Conservation (phyloP, 768 basidiomycete species). For the Mycena rebaudengoi region DNA sequence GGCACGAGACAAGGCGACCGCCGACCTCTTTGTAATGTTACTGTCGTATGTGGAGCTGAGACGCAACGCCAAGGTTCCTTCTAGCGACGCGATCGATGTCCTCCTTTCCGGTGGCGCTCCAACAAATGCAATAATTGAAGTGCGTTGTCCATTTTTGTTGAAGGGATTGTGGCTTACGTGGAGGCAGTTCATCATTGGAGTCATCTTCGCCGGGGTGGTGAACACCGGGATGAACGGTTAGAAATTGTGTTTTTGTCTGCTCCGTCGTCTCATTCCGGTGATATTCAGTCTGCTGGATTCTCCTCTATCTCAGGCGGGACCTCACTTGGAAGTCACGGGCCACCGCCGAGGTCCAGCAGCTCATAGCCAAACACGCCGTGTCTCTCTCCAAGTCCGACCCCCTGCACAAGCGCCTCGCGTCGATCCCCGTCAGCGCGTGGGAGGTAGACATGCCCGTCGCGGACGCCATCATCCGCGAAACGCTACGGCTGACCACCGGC, state of each 20-base stretch:
- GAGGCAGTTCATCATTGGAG: conserved; percentile 20
- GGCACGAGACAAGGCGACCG: conserved; percentile 26
- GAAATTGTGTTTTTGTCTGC: no score
- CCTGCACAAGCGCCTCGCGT: conserved; percentile 4
- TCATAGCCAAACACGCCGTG: conserved; percentile 2
- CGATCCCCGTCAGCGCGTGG: conserved; percentile 22
- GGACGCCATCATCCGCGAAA: conserved; percentile 22
- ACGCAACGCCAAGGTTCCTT: conserved; percentile 15
- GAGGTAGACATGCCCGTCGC: conserved; percentile 23
- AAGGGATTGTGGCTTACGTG: no score
- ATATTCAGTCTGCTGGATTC: conserved; percentile 1
- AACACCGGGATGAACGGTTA: conserved; percentile 16
- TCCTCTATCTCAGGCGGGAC: conserved; percentile 9
- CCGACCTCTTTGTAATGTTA: conserved; percentile 22
- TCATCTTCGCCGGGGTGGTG: conserved; percentile 18
- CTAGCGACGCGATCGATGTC: conserved; percentile 31
- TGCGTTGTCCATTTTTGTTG: no score
- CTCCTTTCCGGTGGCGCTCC: conserved; percentile 29
- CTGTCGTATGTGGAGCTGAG: conserved; percentile 25
- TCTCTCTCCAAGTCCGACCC: neutral
- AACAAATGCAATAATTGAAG: conserved; percentile 28
- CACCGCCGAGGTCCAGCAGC: conserved; percentile 10
- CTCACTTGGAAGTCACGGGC: conserved; percentile 20
- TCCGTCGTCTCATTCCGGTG: neutral
- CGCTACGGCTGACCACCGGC: conserved; percentile 16